These are phyloP conservation scores for Pyracantha coccinea DNA, from an alignment of 331 rosid genomes.

Conservation along the genomic window DNA sequence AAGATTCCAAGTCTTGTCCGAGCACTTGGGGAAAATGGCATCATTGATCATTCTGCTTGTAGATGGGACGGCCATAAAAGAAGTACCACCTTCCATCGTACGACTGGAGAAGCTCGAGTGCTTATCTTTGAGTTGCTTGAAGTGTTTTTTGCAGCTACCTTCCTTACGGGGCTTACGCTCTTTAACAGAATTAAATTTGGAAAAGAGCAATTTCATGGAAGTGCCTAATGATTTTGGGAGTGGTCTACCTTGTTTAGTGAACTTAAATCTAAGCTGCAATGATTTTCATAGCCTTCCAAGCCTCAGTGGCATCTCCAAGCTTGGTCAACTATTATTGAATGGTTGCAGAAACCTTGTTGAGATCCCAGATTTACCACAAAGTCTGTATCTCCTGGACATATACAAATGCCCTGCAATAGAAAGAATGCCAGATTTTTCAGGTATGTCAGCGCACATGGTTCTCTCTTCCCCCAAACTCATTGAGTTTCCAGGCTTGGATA, in stretches of 20 bases:
- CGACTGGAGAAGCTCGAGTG: not conserved
- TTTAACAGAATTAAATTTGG: not conserved
- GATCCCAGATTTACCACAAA: not conserved
- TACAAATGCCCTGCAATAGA: too few relatives aligned
- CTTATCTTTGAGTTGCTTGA: not conserved
- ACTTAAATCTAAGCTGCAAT: not conserved
- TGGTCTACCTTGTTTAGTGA: not conserved
- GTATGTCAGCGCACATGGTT: too few relatives aligned
- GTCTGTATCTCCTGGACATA: too few relatives aligned
- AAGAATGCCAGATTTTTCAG: too few relatives aligned
- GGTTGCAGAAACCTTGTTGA: not conserved
- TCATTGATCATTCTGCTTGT: conserved; percentile 4
- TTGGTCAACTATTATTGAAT: not conserved
- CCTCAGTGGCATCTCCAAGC: not conserved
- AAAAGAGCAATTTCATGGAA: not conserved
- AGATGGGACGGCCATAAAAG: conserved; percentile 2
- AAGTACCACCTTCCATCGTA: not conserved
- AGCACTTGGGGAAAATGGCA: conserved; percentile 1
- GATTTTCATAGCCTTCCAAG: not conserved
- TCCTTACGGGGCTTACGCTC: not conserved
- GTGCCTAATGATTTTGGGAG: not conserved
- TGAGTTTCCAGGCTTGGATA: not conserved
- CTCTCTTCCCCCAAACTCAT: not conserved
- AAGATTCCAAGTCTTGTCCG: not conserved
- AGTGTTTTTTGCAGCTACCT: not conserved